Evolutionary conservation across 768 basidiomycete species (phyloP).

Genomic region (Cubamyces sp.): DNA sequence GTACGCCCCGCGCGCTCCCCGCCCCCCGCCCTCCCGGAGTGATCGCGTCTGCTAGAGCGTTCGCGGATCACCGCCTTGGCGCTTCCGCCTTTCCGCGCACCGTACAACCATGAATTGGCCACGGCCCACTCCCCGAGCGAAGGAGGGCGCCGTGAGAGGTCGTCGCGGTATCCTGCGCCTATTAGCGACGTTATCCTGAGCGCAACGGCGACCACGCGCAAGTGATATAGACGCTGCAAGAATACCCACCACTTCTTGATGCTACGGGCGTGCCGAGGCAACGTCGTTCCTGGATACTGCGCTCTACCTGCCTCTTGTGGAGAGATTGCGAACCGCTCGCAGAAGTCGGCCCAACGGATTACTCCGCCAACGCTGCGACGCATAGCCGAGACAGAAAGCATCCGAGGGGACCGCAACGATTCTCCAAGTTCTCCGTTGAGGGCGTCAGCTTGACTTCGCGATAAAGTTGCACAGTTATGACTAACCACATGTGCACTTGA

Average conservation of each 20-base stretch:
- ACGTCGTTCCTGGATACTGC: conserved; percentile 5
- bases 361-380: not conserved
- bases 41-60: conserved; percentile 3
- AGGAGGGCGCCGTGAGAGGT: too few species aligned
- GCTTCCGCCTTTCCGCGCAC: not conserved
- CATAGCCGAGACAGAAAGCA: too few species aligned
- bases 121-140: too few species aligned
- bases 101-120: not conserved
- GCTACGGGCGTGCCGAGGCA: conserved; percentile 7
- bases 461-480: not conserved
- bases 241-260: conserved; percentile 1
- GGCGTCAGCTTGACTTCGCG: not conserved
- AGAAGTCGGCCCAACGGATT: not conserved
- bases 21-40: conserved; percentile 2
- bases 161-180: too few species aligned
- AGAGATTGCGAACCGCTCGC: conserved; percentile 2
- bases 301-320: conserved; percentile 11
- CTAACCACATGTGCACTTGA: not conserved
- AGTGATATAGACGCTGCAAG: not conserved
- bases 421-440: not conserved
- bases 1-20: not conserved
- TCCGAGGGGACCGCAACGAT: too few species aligned
- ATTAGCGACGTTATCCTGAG: not conserved
- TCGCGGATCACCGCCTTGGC: conserved; percentile 11
- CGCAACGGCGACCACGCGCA: not conserved